Conservation (phyloP, 495 filamentous ascomycete genomes). For the Neurospora hispaniola region DNA sequence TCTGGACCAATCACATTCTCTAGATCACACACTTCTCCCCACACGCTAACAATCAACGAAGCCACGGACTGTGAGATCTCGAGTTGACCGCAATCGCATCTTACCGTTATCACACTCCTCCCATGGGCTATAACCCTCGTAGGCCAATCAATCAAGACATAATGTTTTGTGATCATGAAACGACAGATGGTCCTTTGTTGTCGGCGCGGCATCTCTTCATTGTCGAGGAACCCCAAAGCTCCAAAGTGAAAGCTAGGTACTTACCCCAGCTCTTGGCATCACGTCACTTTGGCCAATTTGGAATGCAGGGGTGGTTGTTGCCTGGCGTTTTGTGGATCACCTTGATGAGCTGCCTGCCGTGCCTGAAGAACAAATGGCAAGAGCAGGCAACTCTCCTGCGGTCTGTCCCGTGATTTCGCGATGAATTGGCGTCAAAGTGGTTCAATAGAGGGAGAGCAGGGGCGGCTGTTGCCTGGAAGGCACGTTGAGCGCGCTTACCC, state of each 20-base stretch:
- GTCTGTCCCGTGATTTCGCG: slow-evolving; percentile 11
- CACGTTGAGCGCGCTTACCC: slow-evolving; percentile 8
- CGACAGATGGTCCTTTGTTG: neutral
- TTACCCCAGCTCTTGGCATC: neutral
- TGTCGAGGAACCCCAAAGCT: neutral
- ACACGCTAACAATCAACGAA: too few species aligned
- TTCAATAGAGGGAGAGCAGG: neutral
- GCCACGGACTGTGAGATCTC: too few species aligned
- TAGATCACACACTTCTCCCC: too few species aligned
- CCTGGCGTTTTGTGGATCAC: slow-evolving; percentile 12
- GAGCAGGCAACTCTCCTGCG: neutral
- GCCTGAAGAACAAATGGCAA: neutral
- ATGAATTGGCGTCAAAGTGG: neutral
- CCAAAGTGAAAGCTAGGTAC: neutral
- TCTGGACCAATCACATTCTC: too few species aligned
- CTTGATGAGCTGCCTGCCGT: slow-evolving; percentile 4
- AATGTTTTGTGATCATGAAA: neutral
- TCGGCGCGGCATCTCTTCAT: neutral
- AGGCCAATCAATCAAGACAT: neutral
- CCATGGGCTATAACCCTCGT: neutral
- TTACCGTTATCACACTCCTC: neutral
- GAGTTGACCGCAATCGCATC: neutral
- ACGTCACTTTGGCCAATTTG: neutral
- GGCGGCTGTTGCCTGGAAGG: slow-evolving; percentile 16
- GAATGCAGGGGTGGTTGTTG: slow-evolving; percentile 4